phyloP scores from a whole-genome alignment of 164 flowering plant genomes.

The Macadamia integrifolia region DNA sequence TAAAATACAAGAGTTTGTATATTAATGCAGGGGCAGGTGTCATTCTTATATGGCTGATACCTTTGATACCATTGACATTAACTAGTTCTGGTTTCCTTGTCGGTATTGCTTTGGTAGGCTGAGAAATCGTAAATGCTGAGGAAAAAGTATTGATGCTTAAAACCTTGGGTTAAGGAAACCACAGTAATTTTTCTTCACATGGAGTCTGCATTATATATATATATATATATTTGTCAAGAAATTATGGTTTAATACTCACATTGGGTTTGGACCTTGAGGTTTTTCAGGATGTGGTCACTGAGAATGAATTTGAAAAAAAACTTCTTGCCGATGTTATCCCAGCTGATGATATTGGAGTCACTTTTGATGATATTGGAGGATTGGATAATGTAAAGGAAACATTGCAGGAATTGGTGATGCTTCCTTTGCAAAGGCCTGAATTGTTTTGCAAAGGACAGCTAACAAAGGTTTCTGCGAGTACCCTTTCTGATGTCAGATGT shows the following conservation, averaged over 20 bases:
- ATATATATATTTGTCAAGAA: too few species aligned
- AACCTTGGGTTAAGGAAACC: too few species aligned
- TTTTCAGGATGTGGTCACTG: conserved; percentile 88
- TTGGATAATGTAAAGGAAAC: conserved; percentile 89
- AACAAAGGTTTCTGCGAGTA: conserved; percentile 54
- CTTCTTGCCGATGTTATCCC: conserved; percentile 93
- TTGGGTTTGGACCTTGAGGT: background rate
- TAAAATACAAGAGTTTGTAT: too few species aligned
- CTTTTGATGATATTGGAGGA: conserved; percentile 94
- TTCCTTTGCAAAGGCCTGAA: conserved; percentile 94
- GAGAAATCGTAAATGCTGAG: too few species aligned
- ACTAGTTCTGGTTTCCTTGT: too few species aligned
- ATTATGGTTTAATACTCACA: background rate
- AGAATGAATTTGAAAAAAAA: conserved; percentile 92
- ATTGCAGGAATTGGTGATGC: conserved; percentile 94
- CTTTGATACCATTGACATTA: too few species aligned
- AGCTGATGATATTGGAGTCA: conserved; percentile 88
- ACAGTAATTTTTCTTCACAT: too few species aligned
- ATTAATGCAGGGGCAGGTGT: too few species aligned
- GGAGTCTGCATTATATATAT: too few species aligned
- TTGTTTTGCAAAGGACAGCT: conserved; percentile 88
- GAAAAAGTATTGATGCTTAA: too few species aligned
- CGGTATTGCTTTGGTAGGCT: too few species aligned
- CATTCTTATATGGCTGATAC: too few species aligned
- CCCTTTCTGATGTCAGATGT: conserved; percentile 2